phyloP scores from a whole-genome alignment of 176 grass and related monocot species.

The Phyllostachys edulis region DNA sequence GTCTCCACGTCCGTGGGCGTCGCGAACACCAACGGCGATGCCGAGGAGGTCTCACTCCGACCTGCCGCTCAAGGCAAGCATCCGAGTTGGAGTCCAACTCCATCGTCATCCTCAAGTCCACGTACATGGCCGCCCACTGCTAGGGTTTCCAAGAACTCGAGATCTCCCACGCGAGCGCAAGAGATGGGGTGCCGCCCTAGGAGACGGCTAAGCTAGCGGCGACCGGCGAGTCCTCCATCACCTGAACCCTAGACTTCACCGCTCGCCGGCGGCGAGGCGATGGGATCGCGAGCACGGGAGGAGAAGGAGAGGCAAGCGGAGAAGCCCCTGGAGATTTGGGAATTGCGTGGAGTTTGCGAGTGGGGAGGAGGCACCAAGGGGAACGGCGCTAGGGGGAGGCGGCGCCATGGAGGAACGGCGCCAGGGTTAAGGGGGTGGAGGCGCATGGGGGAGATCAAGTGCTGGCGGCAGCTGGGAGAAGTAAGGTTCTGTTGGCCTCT shows the following conservation, averaged over 20 bases:
- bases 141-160: slow-evolving; percentile 45
- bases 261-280: slow-evolving; percentile 25
- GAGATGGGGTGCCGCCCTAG: not conserved
- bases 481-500: too few relatives aligned
- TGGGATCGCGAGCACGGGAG: slow-evolving; percentile 39
- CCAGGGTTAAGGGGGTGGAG: too few relatives aligned
- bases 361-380: not conserved
- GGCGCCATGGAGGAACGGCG: too few relatives aligned
- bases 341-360: slow-evolving; percentile 3
- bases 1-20: not conserved
- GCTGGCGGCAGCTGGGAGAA: too few relatives aligned
- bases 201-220: not conserved
- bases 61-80: slow-evolving; percentile 5
- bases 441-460: too few relatives aligned
- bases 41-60: slow-evolving; percentile 42
- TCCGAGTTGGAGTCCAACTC: slow-evolving; percentile 53
- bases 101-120: slow-evolving; percentile 51
- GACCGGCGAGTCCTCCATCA: not conserved
- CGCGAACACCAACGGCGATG: slow-evolving; percentile 22
- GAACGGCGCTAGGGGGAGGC: too few relatives aligned
- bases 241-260: slow-evolving; percentile 5
- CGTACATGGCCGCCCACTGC: slow-evolving; percentile 32
- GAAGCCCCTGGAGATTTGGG: slow-evolving; percentile 47
- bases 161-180: not conserved
- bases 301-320: slow-evolving; percentile 14